Evolutionary conservation across 805 yeast genomes (phyloP).

Genomic region (Pachysolen tannophilus): DNA sequence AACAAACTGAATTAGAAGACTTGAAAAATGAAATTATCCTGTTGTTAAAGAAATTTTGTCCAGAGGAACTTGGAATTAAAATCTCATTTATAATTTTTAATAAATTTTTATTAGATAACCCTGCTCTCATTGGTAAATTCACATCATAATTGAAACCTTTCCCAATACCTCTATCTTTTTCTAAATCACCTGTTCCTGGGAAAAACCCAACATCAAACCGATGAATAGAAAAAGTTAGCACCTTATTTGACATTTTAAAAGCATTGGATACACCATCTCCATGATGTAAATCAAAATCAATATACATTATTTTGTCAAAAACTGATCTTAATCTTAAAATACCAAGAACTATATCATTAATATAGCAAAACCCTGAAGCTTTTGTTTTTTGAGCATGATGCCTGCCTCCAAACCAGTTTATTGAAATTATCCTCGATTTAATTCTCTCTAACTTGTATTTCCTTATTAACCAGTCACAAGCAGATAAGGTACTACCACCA

Average conservation of each 20-base stretch:
- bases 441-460: conserved; percentile 1
- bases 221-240: conserved; percentile 58
- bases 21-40: conserved; percentile 37
- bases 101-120: conserved; percentile 42
- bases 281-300: conserved; percentile 72
- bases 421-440: conserved; percentile 31
- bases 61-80: conserved; percentile 27
- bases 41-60: conserved; percentile 38
- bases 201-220: conserved; percentile 58
- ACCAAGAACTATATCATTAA: conserved; percentile 59
- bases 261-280: conserved; percentile 76
- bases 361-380: conserved; percentile 68
- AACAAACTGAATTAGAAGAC: conserved; percentile 31
- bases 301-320: conserved; percentile 42
- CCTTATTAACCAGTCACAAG: conserved; percentile 29
- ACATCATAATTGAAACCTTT: conserved; percentile 29
- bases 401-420: conserved; percentile 78
- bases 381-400: conserved; percentile 52
- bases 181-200: conserved; percentile 58
- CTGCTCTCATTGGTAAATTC: conserved; percentile 52
- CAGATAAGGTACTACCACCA: conserved; percentile 51
- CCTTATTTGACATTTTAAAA: conserved; percentile 45
- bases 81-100: conserved; percentile 28
- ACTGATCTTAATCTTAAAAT: conserved; percentile 41
- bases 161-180: conserved; percentile 27